phyloP scores from a whole-genome alignment of 2,329 filamentous ascomycete genomes.

The Teratosphaeria zuluensis region DNA sequence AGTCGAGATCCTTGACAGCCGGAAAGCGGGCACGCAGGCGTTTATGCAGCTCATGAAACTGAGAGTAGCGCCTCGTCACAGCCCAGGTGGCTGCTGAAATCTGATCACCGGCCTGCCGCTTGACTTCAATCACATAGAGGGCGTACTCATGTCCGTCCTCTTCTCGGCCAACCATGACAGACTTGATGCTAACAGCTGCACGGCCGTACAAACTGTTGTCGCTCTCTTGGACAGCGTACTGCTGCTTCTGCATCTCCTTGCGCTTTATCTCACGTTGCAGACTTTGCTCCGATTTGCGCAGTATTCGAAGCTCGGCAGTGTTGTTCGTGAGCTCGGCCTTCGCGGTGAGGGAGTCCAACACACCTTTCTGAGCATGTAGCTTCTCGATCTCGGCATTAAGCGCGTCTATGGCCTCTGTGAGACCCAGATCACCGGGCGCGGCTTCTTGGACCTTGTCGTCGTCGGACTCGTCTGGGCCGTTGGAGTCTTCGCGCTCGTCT shows the following conservation, averaged over 20 bases:
- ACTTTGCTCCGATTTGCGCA: conserved; percentile 89
- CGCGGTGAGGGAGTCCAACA: conserved; percentile 80
- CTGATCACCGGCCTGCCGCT: conserved; percentile 80
- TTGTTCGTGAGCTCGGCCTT: conserved; percentile 98
- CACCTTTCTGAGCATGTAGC: conserved; percentile 74
- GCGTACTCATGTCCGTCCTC: conserved; percentile 90
- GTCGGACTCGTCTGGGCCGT: conserved; percentile 50
- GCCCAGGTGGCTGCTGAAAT: conserved; percentile 96
- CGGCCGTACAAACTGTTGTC: conserved; percentile 95
- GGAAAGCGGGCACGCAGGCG: conserved; percentile 75
- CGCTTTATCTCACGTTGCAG: conserved; percentile 83
- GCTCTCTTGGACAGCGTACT: conserved; percentile 95
- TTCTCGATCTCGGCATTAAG: conserved; percentile 89
- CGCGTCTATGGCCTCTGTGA: conserved; percentile 83
- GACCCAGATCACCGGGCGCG: conserved; percentile 82
- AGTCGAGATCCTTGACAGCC: conserved; percentile 80
- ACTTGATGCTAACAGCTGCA: conserved; percentile 80
- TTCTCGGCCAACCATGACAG: conserved; percentile 83
- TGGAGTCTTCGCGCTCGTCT: conserved; percentile 71
- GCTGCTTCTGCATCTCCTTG: conserved; percentile 91
- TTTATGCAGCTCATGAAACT: conserved; percentile 93
- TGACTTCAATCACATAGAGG: conserved; percentile 86
- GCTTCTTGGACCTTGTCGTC: conserved; percentile 86
- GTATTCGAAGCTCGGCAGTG: conserved; percentile 79
- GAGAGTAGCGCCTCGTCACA: conserved; percentile 86